phyloP scores from a whole-genome alignment of 2,329 filamentous ascomycete genomes.

The Berkeleyomyces rouxiae region DNA sequence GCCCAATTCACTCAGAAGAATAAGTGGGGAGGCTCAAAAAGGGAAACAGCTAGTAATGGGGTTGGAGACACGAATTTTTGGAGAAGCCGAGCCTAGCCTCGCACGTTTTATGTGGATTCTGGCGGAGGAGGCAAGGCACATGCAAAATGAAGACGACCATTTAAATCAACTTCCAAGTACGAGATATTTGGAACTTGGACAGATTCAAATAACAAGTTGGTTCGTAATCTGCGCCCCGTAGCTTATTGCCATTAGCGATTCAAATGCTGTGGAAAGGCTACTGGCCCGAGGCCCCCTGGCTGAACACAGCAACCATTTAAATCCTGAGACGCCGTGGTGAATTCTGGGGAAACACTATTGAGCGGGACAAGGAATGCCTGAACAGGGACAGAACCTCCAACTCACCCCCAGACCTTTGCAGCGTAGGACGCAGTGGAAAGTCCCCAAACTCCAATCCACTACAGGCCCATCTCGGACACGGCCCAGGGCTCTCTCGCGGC shows the following conservation, averaged over 20 bases:
- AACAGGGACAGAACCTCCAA: background rate
- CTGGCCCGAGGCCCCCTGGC: background rate
- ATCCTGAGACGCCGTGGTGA: background rate
- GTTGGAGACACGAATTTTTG: background rate
- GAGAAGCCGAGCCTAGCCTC: background rate
- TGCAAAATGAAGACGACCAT: background rate
- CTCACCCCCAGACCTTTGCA: no score
- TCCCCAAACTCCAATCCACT: background rate
- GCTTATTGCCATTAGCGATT: no score
- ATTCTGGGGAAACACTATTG: background rate
- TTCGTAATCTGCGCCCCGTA: no score
- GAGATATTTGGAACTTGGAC: no score
- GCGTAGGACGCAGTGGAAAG: background rate
- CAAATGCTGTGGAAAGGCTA: no score
- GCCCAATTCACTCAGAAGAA: background rate
- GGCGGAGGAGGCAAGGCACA: background rate
- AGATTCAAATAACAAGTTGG: no score
- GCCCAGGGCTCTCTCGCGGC: background rate
- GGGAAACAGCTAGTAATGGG: background rate
- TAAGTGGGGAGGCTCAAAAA: background rate
- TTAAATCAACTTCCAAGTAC: no score
- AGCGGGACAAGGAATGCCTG: background rate
- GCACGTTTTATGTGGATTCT: background rate
- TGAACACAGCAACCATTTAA: no score
- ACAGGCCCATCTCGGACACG: background rate